Percentiles rank a stretch among this genome's conserved stretches.
Conservation (phyloP, 1,139 yeast species). For the Debaryomyces fabryi region DNA sequence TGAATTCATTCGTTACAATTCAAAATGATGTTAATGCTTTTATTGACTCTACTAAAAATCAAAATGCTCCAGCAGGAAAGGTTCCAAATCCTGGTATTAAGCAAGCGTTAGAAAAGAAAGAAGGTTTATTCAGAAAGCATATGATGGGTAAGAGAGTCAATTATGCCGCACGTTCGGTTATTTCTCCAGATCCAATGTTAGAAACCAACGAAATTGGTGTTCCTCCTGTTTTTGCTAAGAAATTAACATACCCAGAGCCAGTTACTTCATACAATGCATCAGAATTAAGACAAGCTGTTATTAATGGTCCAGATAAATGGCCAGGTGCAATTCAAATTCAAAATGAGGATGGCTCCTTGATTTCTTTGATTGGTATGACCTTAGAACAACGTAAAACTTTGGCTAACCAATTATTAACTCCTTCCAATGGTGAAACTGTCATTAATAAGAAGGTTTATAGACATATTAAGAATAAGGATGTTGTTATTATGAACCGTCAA, state of each 20-base stretch:
- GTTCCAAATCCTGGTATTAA: slow-evolving; percentile 91
- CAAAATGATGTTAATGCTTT: slow-evolving; percentile 96
- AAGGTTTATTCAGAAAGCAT: slow-evolving; percentile 96
- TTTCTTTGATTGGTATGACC: slow-evolving; percentile 86
- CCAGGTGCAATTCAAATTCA: slow-evolving; percentile 98
- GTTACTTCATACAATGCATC: slow-evolving; percentile 93
- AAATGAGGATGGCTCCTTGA: slow-evolving; percentile 90
- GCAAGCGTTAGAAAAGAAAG: slow-evolving; percentile 97
- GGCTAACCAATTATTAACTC: slow-evolving; percentile 93
- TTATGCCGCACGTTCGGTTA: slow-evolving; percentile 98
- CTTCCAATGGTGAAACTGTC: slow-evolving; percentile 59
- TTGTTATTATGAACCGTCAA: slow-evolving; percentile 97
- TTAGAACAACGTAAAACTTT: slow-evolving; percentile 93
- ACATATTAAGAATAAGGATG: slow-evolving; percentile 93
- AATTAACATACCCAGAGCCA: slow-evolving; percentile 97
- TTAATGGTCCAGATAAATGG: slow-evolving; percentile 97
- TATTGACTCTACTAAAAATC: slow-evolving; percentile 89
- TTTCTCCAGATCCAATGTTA: slow-evolving; percentile 97
- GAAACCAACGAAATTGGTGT: slow-evolving; percentile 98
- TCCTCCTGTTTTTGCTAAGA: slow-evolving; percentile 96
- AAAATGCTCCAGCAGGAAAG: slow-evolving; percentile 66
- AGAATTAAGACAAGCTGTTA: slow-evolving; percentile 90
- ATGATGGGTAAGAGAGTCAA: slow-evolving; percentile 99
- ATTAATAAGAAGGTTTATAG: slow-evolving; percentile 91
- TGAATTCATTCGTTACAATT: slow-evolving; percentile 92